A percentile compares a stretch with the other conserved stretches of the same genome.
Conservation (phyloP, 2,329 filamentous ascomycete genomes). For the Alternaria tenuissima region DNA sequence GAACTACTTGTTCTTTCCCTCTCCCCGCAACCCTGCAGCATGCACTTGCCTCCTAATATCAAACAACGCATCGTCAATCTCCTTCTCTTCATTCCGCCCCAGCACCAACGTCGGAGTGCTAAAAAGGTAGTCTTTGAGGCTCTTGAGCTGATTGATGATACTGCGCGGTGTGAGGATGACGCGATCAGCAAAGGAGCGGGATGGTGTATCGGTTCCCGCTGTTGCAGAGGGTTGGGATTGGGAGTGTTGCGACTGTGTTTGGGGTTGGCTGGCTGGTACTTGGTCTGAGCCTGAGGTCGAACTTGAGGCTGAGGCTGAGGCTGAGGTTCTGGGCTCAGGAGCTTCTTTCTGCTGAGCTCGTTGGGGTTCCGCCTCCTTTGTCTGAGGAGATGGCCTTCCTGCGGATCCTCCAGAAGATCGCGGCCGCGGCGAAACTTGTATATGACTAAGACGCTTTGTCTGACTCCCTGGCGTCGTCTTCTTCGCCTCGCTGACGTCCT, state of each 20-base stretch:
- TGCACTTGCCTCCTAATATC: conserved; percentile 79
- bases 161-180: conserved; percentile 53
- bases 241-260: not conserved
- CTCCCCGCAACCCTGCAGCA: conserved; percentile 68
- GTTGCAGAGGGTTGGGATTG: no score
- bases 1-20: conserved; percentile 1
- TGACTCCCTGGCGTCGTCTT: conserved; percentile 15
- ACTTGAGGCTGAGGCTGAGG: no score
- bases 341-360: not conserved
- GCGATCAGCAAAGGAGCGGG: conserved; percentile 43
- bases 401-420: not conserved
- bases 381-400: not conserved
- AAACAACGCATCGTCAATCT: conserved; percentile 81
- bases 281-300: not conserved
- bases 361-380: not conserved
- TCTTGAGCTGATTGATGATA: conserved; percentile 58
- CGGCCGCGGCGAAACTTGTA: conserved; percentile 34
- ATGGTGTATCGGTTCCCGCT: conserved; percentile 28
- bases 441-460: conserved; percentile 36
- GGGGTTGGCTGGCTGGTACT: not conserved
- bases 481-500: conserved; percentile 44
- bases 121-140: conserved; percentile 64
- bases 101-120: conserved; percentile 63
- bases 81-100: conserved; percentile 70
- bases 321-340: no score